Conservation (phyloP, 371 early-diverging fungal genomes). For the Actinomortierella wolfii region DNA sequence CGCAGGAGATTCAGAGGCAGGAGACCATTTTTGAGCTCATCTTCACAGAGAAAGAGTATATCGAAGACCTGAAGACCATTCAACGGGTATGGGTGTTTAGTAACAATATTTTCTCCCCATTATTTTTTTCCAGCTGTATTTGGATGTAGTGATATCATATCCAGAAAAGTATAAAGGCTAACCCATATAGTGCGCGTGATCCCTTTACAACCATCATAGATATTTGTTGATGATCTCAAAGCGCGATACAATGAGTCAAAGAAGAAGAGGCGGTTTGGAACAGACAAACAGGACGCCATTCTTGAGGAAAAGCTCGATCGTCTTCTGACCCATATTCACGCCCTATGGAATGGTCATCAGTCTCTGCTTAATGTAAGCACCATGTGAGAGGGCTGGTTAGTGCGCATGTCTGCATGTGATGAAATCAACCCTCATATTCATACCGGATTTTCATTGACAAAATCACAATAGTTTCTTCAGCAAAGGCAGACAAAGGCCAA, state of each 20-base stretch:
- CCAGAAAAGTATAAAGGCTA: no score
- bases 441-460: no score
- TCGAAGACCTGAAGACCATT: slow-evolving; percentile 41
- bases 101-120: no score
- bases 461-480: slow-evolving; percentile 18
- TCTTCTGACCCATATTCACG: slow-evolving; percentile 36
- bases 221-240: slow-evolving; percentile 43
- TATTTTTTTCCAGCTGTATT: no score
- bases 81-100: slow-evolving; percentile 28
- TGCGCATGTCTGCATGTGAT: no score
- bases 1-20: slow-evolving; percentile 37
- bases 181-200: no score
- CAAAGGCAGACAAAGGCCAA: slow-evolving; percentile 25
- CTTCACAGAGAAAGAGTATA: slow-evolving; percentile 40
- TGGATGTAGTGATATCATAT: no score
- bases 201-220: slow-evolving; percentile 2
- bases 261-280: slow-evolving; percentile 29
- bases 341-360: slow-evolving; percentile 44
- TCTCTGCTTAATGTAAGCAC: slow-evolving; percentile 21
- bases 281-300: slow-evolving; percentile 31
- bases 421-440: no score
- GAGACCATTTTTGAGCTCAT: slow-evolving; percentile 46
- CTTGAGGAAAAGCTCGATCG: slow-evolving; percentile 33
- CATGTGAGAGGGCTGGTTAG: no score
- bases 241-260: slow-evolving; percentile 33